Base-by-base conservation (phyloP, 2,329 filamentous ascomycete species). In the Aspergillus pseudoviridinutans region DNA sequence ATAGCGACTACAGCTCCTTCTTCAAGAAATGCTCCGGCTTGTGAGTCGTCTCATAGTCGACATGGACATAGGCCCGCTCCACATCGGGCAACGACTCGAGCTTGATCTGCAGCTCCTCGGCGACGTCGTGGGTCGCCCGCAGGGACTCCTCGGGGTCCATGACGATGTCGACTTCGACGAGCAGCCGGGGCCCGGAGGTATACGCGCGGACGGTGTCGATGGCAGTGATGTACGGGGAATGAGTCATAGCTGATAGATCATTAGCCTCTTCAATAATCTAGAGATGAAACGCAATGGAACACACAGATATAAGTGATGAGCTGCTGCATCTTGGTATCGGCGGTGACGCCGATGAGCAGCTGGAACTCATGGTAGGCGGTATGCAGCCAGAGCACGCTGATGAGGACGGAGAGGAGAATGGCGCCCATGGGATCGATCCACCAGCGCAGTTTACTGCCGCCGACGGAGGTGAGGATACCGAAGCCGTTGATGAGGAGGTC, bases 191-290 rank as follows among this genome's bases (percentile, higher is more conserved):
- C 0, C 93, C 93, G 6, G 87, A 91, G 76, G 97, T 92, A 76
- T 96, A 97, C 0, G 92, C 91, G 53, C 94, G 86, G 3, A 97
- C 94, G 1, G 94, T 99, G 74, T 99, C 94, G 71, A 99, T 95
- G 66, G 91, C 90, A 55, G 81, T 82, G 70, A 99, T 91, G 35
- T 82, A 76, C 0, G 89, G 84, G 35, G 90, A 92, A 78, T 97
- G 94, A 8, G 93, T 97, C 79, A 97, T 87, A 42, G 85, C 82
- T 82, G 58, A 51, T 29, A 10, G 47, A 25, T 58, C 55, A 53
- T 57, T 54, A 29, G 24, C 10, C 8, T 29, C 22, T 25, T 25
- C 3, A 4, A 25, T 25, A 1, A 28, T 28, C 27, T 28, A 7
- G 28, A 28, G 3, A 25, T 25, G 3, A 3, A 25, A 2, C 24